Percentiles rank a stretch among this genome's conserved stretches.
These are phyloP conservation scores for Rhododendron simsii DNA, from an alignment of 148 eudicot genomes.

Conservation along the genomic window DNA sequence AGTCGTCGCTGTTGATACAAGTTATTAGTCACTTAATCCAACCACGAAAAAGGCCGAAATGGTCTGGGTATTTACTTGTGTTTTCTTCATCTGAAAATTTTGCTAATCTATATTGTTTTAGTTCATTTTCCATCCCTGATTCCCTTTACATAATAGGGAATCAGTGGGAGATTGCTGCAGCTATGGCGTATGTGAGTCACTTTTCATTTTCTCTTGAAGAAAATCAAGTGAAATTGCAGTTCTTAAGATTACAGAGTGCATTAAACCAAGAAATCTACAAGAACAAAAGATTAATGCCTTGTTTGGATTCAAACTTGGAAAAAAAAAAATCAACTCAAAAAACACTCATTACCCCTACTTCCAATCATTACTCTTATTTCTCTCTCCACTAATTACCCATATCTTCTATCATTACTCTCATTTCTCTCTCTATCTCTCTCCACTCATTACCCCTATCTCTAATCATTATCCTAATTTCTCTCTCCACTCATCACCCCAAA, in stretches of 20 bases:
- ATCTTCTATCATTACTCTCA: too few species aligned
- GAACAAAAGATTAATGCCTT: not conserved
- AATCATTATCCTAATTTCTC: too few species aligned
- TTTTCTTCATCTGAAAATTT: not conserved
- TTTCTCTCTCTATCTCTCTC: too few species aligned
- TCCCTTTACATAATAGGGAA: not conserved
- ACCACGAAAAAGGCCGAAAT: not conserved
- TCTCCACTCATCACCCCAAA: too few species aligned
- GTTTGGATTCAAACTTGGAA: not conserved
- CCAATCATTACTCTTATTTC: too few species aligned
- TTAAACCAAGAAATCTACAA: not conserved
- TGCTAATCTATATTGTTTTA: not conserved
- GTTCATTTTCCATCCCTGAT: not conserved
- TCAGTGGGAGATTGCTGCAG: not conserved
- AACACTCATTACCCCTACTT: too few species aligned
- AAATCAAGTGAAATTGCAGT: not conserved
- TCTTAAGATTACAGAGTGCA: not conserved
- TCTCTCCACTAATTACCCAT: too few species aligned
- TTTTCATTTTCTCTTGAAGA: not conserved
- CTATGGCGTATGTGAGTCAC: not conserved
- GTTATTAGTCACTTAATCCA: not conserved
- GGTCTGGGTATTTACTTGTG: not conserved
- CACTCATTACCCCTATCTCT: too few species aligned
- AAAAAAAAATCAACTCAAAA: too few species aligned
- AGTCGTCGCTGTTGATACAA: not conserved